Percentiles rank a stretch among this genome's conserved stretches.
These are phyloP conservation scores for Moesziomyces parantarcticus DNA, from an alignment of 1,284 basidiomycete species.

Conservation along the genomic window DNA sequence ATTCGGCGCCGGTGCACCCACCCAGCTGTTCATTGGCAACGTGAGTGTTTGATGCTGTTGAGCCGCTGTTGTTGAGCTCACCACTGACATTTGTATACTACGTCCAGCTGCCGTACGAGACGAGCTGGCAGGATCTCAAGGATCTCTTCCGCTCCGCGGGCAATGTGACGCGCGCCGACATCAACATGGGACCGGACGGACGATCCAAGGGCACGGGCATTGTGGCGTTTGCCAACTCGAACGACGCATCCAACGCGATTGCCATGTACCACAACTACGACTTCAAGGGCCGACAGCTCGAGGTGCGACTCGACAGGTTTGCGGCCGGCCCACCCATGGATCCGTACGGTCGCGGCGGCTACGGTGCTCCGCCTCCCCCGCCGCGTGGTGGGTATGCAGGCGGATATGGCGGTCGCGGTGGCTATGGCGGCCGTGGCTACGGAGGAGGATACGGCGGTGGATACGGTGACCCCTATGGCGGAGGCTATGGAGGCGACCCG, in stretches of 20 bases:
- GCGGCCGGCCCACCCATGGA: constrained; percentile 72
- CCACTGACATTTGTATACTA: too few relatives aligned
- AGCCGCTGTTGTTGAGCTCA: too few relatives aligned
- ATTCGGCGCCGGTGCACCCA: constrained; percentile 44
- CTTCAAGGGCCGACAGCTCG: constrained; percentile 55
- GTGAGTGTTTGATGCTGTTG: constrained; percentile 11
- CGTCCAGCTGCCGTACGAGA: constrained; percentile 77
- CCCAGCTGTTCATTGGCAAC: constrained; percentile 90
- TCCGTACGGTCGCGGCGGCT: constrained; percentile 70
- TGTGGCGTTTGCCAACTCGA: constrained; percentile 89
- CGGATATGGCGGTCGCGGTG: constrained; percentile 74
- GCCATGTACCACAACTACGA: constrained; percentile 62
- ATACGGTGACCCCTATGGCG: constrained; percentile 42
- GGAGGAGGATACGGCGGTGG: constrained; percentile 68
- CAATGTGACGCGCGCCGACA: constrained; percentile 91
- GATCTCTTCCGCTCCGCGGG: constrained; percentile 95
- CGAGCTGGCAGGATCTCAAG: constrained; percentile 98
- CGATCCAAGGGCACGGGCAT: constrained; percentile 85
- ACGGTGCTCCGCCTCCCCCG: constrained; percentile 71
- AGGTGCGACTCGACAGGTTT: constrained; percentile 76
- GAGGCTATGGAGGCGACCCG: constrained; percentile 69
- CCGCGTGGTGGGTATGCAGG: constrained; percentile 73
- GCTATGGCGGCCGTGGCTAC: constrained; percentile 71
- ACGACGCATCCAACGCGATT: constrained; percentile 87
- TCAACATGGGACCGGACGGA: constrained; percentile 90